These are phyloP conservation scores for Puccinia hordei DNA, from an alignment of 1,284 basidiomycete species.

Conservation along the genomic window DNA sequence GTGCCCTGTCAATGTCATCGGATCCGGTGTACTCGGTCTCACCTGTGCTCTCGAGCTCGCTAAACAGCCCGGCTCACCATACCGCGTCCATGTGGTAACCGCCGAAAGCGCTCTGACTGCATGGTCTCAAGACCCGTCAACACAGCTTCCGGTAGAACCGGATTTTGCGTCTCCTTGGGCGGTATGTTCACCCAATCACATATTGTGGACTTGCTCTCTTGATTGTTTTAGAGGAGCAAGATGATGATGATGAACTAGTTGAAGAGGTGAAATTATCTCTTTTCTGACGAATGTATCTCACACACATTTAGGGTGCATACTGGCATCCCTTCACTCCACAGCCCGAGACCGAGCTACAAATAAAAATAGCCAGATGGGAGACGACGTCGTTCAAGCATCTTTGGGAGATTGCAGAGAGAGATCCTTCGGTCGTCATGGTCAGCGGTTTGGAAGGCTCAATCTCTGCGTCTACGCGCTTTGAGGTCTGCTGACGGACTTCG, in stretches of 20 bases:
- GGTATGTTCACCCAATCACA: not conserved
- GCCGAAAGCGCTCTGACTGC: conserved; percentile 8
- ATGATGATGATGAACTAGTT: not conserved
- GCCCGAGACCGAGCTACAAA: conserved; percentile 8
- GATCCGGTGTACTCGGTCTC: conserved; percentile 38
- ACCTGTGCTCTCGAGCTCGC: conserved; percentile 43
- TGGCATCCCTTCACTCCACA: conserved; percentile 31
- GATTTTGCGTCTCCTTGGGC: conserved; percentile 50
- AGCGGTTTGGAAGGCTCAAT: not conserved
- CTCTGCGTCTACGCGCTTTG: not conserved
- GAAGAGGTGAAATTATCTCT: not conserved
- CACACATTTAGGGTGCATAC: conserved; percentile 16
- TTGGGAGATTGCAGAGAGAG: conserved; percentile 30
- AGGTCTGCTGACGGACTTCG: not conserved
- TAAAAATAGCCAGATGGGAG: conserved; percentile 28
- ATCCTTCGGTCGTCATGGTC: conserved; percentile 39
- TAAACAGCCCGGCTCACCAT: not conserved
- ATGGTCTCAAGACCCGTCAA: not conserved
- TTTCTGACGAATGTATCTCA: not conserved
- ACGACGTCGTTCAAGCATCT: conserved; percentile 33
- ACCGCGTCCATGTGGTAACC: conserved; percentile 23
- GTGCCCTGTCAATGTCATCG: conserved; percentile 28
- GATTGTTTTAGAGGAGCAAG: not conserved
- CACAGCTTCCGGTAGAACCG: not conserved
- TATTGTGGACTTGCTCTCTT: not conserved